These are phyloP conservation scores for Solanum paucissectum DNA, from an alignment of 257 asterid genomes.

Conservation along the genomic window DNA sequence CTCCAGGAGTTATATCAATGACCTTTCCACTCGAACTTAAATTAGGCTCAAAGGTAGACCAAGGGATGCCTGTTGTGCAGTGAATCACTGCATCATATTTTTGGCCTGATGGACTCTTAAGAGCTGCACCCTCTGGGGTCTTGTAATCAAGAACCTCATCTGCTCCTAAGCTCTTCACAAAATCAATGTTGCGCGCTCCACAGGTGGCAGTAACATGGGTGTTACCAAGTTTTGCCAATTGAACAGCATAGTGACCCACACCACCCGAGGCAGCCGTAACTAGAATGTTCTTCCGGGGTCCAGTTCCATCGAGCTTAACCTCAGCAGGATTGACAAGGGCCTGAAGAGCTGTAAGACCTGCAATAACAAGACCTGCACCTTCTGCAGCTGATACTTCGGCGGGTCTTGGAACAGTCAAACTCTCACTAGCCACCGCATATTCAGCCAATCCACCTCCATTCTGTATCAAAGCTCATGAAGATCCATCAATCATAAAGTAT, in stretches of 20 bases:
- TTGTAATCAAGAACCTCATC: conserved; percentile 74
- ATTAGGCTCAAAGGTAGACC: conserved; percentile 53
- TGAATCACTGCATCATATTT: conserved; percentile 63
- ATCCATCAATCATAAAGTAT: neutral
- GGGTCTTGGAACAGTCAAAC: conserved; percentile 38
- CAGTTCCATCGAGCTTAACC: conserved; percentile 32
- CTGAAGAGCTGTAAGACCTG: conserved; percentile 50
- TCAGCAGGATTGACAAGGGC: conserved; percentile 36
- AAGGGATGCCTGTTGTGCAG: conserved; percentile 31
- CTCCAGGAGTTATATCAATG: conserved; percentile 46
- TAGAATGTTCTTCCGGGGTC: conserved; percentile 42
- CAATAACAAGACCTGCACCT: conserved; percentile 49
- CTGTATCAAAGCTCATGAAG: conserved; percentile 13
- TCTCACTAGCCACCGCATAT: conserved; percentile 46
- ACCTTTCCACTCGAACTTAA: conserved; percentile 37
- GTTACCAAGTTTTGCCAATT: conserved; percentile 64
- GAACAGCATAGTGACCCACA: conserved; percentile 67
- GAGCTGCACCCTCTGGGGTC: conserved; percentile 51
- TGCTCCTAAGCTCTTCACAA: conserved; percentile 61
- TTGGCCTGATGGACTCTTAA: conserved; percentile 51
- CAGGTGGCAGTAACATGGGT: conserved; percentile 70
- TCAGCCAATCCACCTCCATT: conserved; percentile 63
- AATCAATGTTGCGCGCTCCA: conserved; percentile 62
- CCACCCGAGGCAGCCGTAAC: conserved; percentile 73
- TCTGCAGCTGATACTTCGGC: conserved; percentile 47